Conservation (phyloP, 768 basidiomycete genomes). For the Paxillus involutus region DNA sequence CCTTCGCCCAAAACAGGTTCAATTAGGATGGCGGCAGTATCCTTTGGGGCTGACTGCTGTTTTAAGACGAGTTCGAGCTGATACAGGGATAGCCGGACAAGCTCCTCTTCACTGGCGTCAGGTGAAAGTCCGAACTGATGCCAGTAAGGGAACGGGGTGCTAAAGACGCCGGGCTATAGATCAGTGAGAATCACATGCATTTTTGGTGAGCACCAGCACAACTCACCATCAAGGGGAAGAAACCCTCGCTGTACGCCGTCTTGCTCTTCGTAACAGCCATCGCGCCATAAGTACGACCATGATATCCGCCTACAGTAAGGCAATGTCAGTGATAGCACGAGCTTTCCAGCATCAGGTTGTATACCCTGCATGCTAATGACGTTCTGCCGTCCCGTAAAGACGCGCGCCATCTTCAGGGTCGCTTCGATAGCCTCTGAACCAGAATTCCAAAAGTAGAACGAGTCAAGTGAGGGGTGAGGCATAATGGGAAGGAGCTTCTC, state of each 20-base stretch:
- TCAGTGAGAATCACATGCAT: background rate
- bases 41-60: slow-evolving; percentile 80
- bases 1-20: slow-evolving; percentile 96
- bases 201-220: background rate
- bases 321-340: slow-evolving; percentile 1
- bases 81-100: slow-evolving; percentile 66
- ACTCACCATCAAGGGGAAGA: slow-evolving; percentile 79
- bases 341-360: background rate
- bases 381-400: slow-evolving; percentile 78
- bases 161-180: slow-evolving; percentile 76
- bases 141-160: slow-evolving; percentile 90
- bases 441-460: slow-evolving; percentile 98
- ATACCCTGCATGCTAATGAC: slow-evolving; percentile 88
- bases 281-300: slow-evolving; percentile 91
- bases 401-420: slow-evolving; percentile 83
- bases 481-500: slow-evolving; percentile 83
- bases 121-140: slow-evolving; percentile 70
- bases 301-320: slow-evolving; percentile 63
- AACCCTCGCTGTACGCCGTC: slow-evolving; percentile 82
- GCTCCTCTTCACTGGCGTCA: slow-evolving; percentile 52
- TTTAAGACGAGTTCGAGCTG: slow-evolving; percentile 77
- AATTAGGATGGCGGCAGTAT: slow-evolving; percentile 91
- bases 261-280: slow-evolving; percentile 95
- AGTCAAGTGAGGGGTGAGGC: slow-evolving; percentile 88
- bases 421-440: slow-evolving; percentile 94